A percentile compares a stretch with the other conserved stretches of the same genome.
These are phyloP conservation scores for Nigrospora osmanthi DNA, from an alignment of 2,329 filamentous ascomycete species.

Conservation along the genomic window DNA sequence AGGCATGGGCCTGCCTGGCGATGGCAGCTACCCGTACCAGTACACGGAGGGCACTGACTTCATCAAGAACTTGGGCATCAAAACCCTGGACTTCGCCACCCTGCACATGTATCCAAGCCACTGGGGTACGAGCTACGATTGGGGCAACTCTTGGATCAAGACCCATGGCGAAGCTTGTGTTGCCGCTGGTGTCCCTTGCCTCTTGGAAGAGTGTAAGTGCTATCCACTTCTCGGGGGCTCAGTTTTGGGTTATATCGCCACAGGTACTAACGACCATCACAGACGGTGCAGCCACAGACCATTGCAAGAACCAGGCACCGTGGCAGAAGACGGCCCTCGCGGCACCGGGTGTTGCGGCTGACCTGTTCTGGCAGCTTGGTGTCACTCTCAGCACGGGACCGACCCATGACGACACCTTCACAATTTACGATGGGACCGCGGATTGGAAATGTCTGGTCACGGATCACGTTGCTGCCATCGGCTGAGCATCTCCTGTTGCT, in stretches of 20 bases:
- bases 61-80: conserved; percentile 38
- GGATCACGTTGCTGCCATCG: conserved; percentile 31
- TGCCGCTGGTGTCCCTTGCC: conserved; percentile 28
- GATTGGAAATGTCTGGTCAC: conserved; percentile 36
- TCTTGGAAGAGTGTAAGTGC: conserved; percentile 31
- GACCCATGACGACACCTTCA: conserved; percentile 34
- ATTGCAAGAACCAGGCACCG: conserved; percentile 18
- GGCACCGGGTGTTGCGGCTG: conserved; percentile 15
- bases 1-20: conserved; percentile 37
- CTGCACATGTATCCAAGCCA: conserved; percentile 36
- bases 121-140: conserved; percentile 15
- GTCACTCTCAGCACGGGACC: conserved; percentile 28
- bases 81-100: conserved; percentile 42
- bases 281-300: conserved; percentile 17
- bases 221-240: not conserved
- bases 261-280: not conserved
- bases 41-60: conserved; percentile 45
- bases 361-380: conserved; percentile 23
- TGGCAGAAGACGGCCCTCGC: conserved; percentile 20
- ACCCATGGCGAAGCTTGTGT: conserved; percentile 28
- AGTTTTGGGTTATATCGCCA: not conserved
- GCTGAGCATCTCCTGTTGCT: not conserved
- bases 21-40: conserved; percentile 44
- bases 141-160: conserved; percentile 26
- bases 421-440: conserved; percentile 32